A percentile compares a stretch with the other conserved stretches of the same genome.
Conservation (phyloP, 169 alveolate species). For the Plasmodium gonderi region DNA sequence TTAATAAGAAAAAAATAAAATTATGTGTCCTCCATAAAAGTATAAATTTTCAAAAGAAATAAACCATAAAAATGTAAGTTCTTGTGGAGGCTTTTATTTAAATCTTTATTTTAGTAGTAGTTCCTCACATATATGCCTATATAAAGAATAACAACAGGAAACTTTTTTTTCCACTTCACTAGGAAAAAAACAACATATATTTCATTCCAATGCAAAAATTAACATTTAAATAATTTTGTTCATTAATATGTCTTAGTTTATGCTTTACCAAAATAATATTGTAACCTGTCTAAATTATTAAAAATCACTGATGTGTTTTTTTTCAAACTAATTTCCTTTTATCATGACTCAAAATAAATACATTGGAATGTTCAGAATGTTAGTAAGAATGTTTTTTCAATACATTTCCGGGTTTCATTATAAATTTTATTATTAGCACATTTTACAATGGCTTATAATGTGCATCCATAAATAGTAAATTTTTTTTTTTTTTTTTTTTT, state of each 20-base stretch:
- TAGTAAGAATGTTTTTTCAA: not conserved
- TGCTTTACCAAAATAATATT: not conserved
- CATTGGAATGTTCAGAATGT: not conserved
- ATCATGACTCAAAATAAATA: not conserved
- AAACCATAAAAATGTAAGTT: not conserved
- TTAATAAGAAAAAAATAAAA: not conserved
- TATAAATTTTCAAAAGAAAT: not conserved
- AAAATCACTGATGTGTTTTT: not conserved
- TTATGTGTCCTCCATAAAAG: not conserved
- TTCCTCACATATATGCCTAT: not conserved
- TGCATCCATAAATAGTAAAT: not conserved
- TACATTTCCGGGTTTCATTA: not conserved
- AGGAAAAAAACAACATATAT: not conserved
- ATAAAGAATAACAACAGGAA: not conserved
- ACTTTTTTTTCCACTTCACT: not conserved
- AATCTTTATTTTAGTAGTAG: not conserved
- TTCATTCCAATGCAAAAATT: not conserved
- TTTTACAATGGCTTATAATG: not conserved
- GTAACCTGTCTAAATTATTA: not conserved
- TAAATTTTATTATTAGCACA: not conserved
- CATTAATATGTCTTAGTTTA: not conserved
- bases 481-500: not conserved
- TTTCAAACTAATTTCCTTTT: not conserved
- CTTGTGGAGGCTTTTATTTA: not conserved
- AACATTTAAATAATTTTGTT: not conserved